Conservation (phyloP, 129 eudicot species). For the Helianthus tuberosus region DNA sequence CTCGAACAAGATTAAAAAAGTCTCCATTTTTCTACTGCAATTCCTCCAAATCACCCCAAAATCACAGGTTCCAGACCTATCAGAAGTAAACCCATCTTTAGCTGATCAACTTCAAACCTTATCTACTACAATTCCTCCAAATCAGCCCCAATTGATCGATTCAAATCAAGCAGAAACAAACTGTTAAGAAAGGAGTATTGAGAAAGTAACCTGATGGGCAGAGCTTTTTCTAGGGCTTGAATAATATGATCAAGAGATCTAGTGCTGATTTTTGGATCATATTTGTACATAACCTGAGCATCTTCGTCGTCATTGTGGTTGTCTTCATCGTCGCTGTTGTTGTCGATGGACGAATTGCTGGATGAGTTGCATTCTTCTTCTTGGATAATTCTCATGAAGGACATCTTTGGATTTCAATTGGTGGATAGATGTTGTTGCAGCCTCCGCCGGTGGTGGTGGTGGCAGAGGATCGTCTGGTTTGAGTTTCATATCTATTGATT, state of each 20-base stretch:
- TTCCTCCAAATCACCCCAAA: conserved; percentile 48
- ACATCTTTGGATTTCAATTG: too few relatives aligned
- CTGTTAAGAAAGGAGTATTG: neutral
- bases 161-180: neutral
- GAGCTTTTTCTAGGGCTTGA: conserved; percentile 34
- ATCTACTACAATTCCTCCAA: conserved; percentile 52
- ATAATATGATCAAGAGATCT: conserved; percentile 21
- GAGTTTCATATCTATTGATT: too few relatives aligned
- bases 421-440: too few relatives aligned
- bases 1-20: conserved; percentile 27
- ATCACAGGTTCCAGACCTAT: conserved; percentile 24
- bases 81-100: conserved; percentile 55
- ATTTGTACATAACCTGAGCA: conserved; percentile 19
- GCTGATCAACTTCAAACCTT: conserved; percentile 63
- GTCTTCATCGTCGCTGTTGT: conserved; percentile 21
- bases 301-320: neutral
- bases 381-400: too few relatives aligned
- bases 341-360: conserved; percentile 26
- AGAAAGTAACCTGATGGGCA: conserved; percentile 30
- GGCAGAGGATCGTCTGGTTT: too few relatives aligned
- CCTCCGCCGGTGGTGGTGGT: too few relatives aligned
- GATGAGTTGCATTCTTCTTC: conserved; percentile 31
- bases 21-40: conserved; percentile 38
- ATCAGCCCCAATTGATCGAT: neutral
- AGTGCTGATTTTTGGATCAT: conserved; percentile 6